Conservation (phyloP, 75 land plant species). For the Azolla pinnata region DNA sequence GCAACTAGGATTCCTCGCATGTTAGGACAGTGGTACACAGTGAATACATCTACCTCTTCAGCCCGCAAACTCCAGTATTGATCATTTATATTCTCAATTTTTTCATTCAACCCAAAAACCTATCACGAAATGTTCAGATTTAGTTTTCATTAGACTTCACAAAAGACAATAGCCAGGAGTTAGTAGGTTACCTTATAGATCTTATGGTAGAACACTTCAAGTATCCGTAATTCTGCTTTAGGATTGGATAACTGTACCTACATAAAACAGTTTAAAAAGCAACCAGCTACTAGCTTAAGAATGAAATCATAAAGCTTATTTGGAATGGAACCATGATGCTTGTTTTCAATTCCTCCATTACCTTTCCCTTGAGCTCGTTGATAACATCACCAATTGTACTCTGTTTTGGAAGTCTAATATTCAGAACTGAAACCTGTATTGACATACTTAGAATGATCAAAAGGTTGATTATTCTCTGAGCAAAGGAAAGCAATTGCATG, state of each 20-base stretch:
- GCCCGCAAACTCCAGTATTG: slow-evolving; percentile 31
- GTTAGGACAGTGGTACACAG: neutral
- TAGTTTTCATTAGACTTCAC: neutral
- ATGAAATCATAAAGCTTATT: neutral
- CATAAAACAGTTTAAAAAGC: neutral
- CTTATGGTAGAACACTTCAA: slow-evolving; percentile 30
- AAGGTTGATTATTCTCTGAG: too few relatives aligned
- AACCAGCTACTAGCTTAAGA: too few relatives aligned
- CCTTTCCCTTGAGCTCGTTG: slow-evolving; percentile 42
- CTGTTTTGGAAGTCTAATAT: slow-evolving; percentile 38
- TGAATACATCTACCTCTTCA: slow-evolving; percentile 10
- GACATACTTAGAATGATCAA: neutral
- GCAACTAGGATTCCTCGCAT: neutral
- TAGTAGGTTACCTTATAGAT: slow-evolving; percentile 23
- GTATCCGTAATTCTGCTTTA: slow-evolving; percentile 20
- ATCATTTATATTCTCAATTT: slow-evolving; percentile 33
- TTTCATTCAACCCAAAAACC: slow-evolving; percentile 24
- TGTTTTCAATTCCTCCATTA: slow-evolving; percentile 1
- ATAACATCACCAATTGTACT: slow-evolving; percentile 50
- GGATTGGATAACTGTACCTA: slow-evolving; percentile 26
- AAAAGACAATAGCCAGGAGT: neutral
- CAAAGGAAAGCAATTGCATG: too few relatives aligned
- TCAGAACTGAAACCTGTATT: slow-evolving; percentile 31
- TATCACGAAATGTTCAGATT: too few relatives aligned
- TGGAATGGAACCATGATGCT: neutral